Percentiles rank a stretch among this genome's conserved stretches.
These are phyloP conservation scores for Linnemannia hyalina DNA, from an alignment of 192 early-diverging fungal genomes.

Conservation along the genomic window DNA sequence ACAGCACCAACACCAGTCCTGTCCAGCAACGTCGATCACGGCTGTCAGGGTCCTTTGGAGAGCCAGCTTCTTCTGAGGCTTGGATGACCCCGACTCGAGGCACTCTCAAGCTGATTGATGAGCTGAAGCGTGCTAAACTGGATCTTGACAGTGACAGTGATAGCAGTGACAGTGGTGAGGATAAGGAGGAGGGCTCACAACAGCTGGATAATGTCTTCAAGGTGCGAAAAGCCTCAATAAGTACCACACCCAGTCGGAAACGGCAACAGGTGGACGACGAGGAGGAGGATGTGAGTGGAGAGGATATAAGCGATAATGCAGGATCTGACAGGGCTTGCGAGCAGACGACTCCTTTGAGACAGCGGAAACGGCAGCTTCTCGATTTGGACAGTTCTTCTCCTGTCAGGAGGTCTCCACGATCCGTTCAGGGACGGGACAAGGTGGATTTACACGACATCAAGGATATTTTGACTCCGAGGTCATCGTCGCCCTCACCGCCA, in stretches of 20 bases:
- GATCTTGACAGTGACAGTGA: slow-evolving; percentile 8
- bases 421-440: neutral
- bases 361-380: neutral
- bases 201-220: neutral
- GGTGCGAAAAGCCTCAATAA: neutral
- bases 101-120: slow-evolving; percentile 17
- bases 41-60: slow-evolving; percentile 14
- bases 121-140: slow-evolving; percentile 28
- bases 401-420: neutral
- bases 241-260: neutral
- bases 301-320: neutral
- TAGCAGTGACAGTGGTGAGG: neutral
- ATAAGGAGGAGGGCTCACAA: neutral
- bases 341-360: neutral
- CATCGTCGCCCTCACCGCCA: slow-evolving; percentile 12
- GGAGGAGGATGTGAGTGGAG: neutral
- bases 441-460: neutral
- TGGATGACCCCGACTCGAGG: slow-evolving; percentile 22
- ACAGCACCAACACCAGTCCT: slow-evolving; percentile 9
- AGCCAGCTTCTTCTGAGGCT: neutral
- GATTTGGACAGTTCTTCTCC: neutral
- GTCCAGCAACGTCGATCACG: slow-evolving; percentile 8
- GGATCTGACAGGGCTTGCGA: neutral
- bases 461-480: neutral
- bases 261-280: neutral